phyloP scores from a whole-genome alignment of 1,139 yeast genomes.

The Zygotorulaspora mrakii region DNA sequence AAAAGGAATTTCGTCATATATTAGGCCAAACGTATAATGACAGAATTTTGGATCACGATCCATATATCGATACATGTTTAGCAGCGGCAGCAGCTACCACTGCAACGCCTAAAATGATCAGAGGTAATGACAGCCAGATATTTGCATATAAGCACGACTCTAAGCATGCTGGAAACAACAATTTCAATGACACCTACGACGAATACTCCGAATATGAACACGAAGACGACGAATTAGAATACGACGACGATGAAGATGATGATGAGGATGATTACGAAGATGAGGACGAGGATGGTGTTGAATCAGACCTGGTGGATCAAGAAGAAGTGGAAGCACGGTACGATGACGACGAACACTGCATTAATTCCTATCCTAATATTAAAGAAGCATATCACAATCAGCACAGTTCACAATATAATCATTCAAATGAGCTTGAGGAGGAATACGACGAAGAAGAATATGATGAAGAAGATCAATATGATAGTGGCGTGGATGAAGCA shows the following conservation, averaged over 20 bases:
- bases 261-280: conserved; percentile 12
- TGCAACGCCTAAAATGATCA: conserved; percentile 17
- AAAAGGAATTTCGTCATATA: conserved; percentile 28
- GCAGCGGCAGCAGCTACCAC: conserved; percentile 30
- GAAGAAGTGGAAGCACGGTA: conserved; percentile 12
- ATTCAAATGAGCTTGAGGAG: conserved; percentile 32
- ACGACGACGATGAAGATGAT: conserved; percentile 14
- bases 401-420: conserved; percentile 14
- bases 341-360: neutral
- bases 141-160: conserved; percentile 11
- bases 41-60: conserved; percentile 24
- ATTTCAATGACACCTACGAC: conserved; percentile 19
- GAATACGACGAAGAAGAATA: conserved; percentile 31
- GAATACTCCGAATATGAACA: conserved; percentile 30
- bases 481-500: conserved; percentile 45
- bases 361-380: conserved; percentile 20
- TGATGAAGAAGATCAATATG: conserved; percentile 40
- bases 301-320: conserved; percentile 15
- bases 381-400: conserved; percentile 40
- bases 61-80: conserved; percentile 24
- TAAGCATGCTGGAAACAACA: conserved; percentile 19
- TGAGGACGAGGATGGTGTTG: conserved; percentile 13
- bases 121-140: conserved; percentile 11
- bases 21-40: conserved; percentile 29
- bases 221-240: conserved; percentile 24